Evolutionary conservation across 2,329 filamentous ascomycete species (phyloP).

Genomic region (Monilinia vaccinii-corymbosi): DNA sequence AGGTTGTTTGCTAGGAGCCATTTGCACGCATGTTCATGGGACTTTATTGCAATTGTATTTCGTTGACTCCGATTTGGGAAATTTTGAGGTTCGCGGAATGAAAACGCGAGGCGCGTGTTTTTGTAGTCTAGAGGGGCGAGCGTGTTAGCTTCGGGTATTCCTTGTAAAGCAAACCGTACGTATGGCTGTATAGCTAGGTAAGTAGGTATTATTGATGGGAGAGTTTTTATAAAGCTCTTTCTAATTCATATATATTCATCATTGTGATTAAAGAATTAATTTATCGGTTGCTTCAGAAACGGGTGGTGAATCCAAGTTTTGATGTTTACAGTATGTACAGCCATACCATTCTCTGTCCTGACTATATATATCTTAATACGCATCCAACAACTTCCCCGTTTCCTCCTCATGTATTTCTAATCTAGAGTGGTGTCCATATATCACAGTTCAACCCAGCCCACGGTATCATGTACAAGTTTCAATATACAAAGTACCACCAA

Average conservation of each 20-base stretch:
- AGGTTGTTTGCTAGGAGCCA: constrained; percentile 6
- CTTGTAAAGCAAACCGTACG: neutral
- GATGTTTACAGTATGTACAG: too few relatives aligned
- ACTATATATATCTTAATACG: neutral
- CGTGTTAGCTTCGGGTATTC: neutral
- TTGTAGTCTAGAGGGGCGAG: neutral
- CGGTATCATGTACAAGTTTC: constrained; percentile 3
- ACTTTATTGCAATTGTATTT: neutral
- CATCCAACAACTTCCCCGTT: neutral
- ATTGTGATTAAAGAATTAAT: too few relatives aligned
- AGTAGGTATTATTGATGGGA: neutral
- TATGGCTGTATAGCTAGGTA: neutral
- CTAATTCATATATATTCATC: neutral
- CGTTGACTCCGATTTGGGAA: neutral
- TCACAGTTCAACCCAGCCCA: neutral
- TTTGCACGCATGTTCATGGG: constrained; percentile 5
- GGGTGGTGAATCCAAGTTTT: neutral
- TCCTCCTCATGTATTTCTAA: neutral
- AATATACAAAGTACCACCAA: constrained; percentile 1
- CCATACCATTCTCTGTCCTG: too few relatives aligned
- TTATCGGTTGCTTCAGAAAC: neutral
- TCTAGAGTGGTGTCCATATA: neutral
- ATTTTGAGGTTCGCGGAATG: neutral
- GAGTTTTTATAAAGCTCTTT: neutral
- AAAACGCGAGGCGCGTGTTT: constrained; percentile 5